phyloP scores from a whole-genome alignment of 108 stramenopile genomes.

The Cyclostephanos tholiformis region DNA sequence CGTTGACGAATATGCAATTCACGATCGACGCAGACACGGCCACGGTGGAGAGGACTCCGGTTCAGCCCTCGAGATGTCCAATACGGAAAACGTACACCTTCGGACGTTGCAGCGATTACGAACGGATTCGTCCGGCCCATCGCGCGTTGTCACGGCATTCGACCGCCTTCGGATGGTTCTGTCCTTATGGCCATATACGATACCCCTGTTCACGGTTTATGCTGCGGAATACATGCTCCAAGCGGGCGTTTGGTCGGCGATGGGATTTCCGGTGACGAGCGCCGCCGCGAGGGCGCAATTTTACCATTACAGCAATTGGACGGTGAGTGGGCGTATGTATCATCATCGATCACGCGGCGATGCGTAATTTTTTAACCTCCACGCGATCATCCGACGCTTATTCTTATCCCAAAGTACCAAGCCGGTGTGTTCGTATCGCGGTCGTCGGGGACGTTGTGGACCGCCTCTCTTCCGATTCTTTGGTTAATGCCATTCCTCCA shows the following conservation, averaged over 20 bases:
- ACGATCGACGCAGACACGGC: neutral
- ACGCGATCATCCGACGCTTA: neutral
- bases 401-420: constrained; percentile 51
- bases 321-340: constrained; percentile 21
- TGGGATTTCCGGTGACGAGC: constrained; percentile 73
- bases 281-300: constrained; percentile 56
- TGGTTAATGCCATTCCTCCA: constrained; percentile 81
- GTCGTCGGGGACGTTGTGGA: constrained; percentile 61
- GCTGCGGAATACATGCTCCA: constrained; percentile 68
- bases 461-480: constrained; percentile 51
- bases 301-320: constrained; percentile 76
- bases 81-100: constrained; percentile 8
- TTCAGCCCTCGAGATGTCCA: constrained; percentile 29
- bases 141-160: constrained; percentile 24
- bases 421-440: constrained; percentile 79
- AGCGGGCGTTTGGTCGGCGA: constrained; percentile 77
- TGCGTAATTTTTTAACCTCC: neutral
- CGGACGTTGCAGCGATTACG: constrained; percentile 3
- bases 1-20: neutral
- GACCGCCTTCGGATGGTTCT: constrained; percentile 51
- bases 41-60: neutral
- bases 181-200: constrained; percentile 66
- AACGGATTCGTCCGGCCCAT: constrained; percentile 1
- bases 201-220: constrained; percentile 81
- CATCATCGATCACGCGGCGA: too few species aligned